phyloP scores from a whole-genome alignment of 805 yeast genomes.

The Pichia cabralensis region DNA sequence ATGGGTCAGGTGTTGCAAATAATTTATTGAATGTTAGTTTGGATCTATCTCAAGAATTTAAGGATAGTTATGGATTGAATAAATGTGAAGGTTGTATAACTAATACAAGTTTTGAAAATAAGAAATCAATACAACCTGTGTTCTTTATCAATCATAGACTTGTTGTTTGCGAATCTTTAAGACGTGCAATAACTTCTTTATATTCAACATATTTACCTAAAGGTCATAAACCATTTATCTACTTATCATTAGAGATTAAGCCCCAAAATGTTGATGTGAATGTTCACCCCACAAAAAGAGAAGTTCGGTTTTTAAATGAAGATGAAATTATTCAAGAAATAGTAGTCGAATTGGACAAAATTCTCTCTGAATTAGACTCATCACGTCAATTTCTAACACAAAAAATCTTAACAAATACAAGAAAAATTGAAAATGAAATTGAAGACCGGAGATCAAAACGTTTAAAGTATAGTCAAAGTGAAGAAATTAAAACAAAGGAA shows the following conservation, averaged over 20 bases:
- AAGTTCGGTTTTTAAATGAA: slow-evolving; percentile 77
- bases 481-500: neutral
- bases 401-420: slow-evolving; percentile 33
- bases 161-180: slow-evolving; percentile 73
- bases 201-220: slow-evolving; percentile 67
- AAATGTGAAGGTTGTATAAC: slow-evolving; percentile 53
- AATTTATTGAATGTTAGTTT: slow-evolving; percentile 45
- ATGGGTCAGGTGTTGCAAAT: slow-evolving; percentile 58
- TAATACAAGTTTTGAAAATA: slow-evolving; percentile 59
- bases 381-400: slow-evolving; percentile 64
- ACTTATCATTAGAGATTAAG: slow-evolving; percentile 54
- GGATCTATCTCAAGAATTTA: slow-evolving; percentile 18
- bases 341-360: slow-evolving; percentile 36
- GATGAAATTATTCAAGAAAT: slow-evolving; percentile 71
- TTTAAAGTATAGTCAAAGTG: neutral
- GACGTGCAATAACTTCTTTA: slow-evolving; percentile 53
- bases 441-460: slow-evolving; percentile 5
- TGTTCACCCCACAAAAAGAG: slow-evolving; percentile 92
- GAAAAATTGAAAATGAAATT: slow-evolving; percentile 8
- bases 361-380: slow-evolving; percentile 48
- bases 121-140: slow-evolving; percentile 56
- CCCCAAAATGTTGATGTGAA: slow-evolving; percentile 81
- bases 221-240: slow-evolving; percentile 69
- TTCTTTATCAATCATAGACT: slow-evolving; percentile 81
- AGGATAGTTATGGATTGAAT: slow-evolving; percentile 36